Evolutionary conservation across 345 rosid species (phyloP), one percentile per base, ranked within the genome.

Genomic region (Eucalyptus guilfoylei): DNA sequence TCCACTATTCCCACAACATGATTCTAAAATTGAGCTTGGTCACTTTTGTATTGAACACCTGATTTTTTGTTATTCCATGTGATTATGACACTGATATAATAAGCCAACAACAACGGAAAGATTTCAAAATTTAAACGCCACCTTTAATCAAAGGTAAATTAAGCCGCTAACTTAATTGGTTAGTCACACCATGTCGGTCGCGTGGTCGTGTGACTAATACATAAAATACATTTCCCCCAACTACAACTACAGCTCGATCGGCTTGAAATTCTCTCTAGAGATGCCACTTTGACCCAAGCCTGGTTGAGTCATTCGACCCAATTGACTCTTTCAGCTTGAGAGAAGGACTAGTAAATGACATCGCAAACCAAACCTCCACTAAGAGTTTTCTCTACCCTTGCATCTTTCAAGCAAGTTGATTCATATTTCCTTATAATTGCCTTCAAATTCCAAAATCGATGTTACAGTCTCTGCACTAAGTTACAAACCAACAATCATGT

Each of bases 131-230:
- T 69, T 67, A 32, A 67, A 17, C 7, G 5, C 4, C 0, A 5
- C 26, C 0, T 72, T 17, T 72, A 72, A 72, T 72, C 81, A 19
- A 37, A 37, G 24, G 28, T 23, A 37, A 17, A 40, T 37, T 21
- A 72, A 72, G 45, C 14, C 7, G 14, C 44, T 5, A 72, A 72
- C 45, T 72, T 37, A 19, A 37, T 72, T 37, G 14, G 8, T 72
- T 72, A 10, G 45, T 37, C 26, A 19, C 45, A 11, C 7, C 26
- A 19, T 34, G 28, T 37, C 26, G 21, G 14, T 11, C 3, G 5
- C 0, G 8, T 72, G 21, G 14, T 11, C 3, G 5, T 0, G 8
- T 72, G 45, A 37, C 8, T 6, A 42, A 19, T 6, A 72, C 45
- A 72, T 19, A 19, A 37, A 72, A 72, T 37, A 10, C 10, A 6